Conservation (phyloP, 2,329 filamentous ascomycete species). For the Pestalotiopsis sp. region DNA sequence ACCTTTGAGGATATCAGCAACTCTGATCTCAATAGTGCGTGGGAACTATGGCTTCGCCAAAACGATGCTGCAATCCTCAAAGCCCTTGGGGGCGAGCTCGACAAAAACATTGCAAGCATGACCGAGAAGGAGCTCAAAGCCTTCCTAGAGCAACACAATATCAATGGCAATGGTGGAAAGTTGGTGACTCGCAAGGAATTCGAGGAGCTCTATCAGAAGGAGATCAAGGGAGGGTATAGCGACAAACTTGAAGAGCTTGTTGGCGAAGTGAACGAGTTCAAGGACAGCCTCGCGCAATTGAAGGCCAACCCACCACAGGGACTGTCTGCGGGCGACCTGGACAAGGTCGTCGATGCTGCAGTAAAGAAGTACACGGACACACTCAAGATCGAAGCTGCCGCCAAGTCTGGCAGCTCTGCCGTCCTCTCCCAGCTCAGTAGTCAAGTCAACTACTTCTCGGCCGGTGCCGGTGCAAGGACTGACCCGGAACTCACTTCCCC, state of each 20-base stretch:
- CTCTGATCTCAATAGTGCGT: conserved; percentile 36
- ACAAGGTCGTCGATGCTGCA: conserved; percentile 38
- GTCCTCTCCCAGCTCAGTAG: conserved; percentile 45
- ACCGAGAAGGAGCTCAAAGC: conserved; percentile 30
- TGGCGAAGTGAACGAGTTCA: conserved; percentile 38
- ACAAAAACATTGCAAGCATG: conserved; percentile 14
- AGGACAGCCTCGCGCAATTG: conserved; percentile 39
- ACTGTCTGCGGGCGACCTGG: conserved; percentile 42
- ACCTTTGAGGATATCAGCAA: not conserved
- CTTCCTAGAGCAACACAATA: conserved; percentile 22
- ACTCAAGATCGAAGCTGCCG: conserved; percentile 46
- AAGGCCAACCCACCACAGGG: conserved; percentile 28
- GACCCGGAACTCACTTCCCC: conserved; percentile 62
- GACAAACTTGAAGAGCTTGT: conserved; percentile 30
- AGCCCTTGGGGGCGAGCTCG: conserved; percentile 27
- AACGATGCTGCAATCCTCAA: conserved; percentile 42
- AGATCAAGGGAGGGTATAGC: not conserved
- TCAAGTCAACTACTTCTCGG: conserved; percentile 73
- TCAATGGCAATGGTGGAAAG: not conserved
- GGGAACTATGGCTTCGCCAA: conserved; percentile 52
- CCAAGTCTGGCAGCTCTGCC: conserved; percentile 45
- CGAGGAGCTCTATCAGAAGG: conserved; percentile 7
- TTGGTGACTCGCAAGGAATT: conserved; percentile 30
- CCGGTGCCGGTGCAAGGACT: conserved; percentile 64
- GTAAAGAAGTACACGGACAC: conserved; percentile 45